phyloP scores from a whole-genome alignment of 2,329 filamentous ascomycete genomes.

The Chaetomium sp. region DNA sequence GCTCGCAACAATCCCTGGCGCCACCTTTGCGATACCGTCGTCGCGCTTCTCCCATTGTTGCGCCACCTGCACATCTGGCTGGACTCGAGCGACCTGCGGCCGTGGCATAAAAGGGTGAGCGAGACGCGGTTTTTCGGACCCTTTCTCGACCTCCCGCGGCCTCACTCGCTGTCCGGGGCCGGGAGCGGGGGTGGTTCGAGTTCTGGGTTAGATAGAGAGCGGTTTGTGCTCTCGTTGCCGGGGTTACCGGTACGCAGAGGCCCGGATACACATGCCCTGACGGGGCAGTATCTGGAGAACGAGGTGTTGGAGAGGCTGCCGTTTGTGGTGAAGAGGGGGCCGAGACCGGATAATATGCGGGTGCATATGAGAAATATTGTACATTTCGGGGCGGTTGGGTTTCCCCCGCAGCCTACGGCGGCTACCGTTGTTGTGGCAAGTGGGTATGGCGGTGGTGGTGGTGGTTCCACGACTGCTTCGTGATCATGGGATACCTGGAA shows the following conservation, averaged over 20 bases:
- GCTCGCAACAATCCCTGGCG: conserved; percentile 25
- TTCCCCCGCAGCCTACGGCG: not conserved
- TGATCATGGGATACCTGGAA: too few species aligned
- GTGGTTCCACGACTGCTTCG: too few species aligned
- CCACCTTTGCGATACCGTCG: conserved; percentile 22
- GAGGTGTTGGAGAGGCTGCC: conserved; percentile 10
- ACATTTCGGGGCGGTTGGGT: not conserved
- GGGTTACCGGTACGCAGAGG: conserved; percentile 13
- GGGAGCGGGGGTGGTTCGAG: too few species aligned
- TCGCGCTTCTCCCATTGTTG: conserved; percentile 20
- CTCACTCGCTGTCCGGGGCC: too few species aligned
- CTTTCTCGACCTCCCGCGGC: conserved; percentile 16
- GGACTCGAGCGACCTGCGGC: conserved; percentile 26
- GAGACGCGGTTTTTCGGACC: conserved; percentile 25
- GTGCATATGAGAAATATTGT: conserved; percentile 16
- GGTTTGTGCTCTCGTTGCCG: conserved; percentile 24
- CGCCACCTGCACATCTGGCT: conserved; percentile 26
- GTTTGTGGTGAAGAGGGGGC: conserved; percentile 21
- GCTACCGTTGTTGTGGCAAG: not conserved
- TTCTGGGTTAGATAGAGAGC: conserved; percentile 2
- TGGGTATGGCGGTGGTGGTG: too few species aligned
- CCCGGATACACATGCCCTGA: conserved; percentile 8
- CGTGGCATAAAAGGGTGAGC: conserved; percentile 27
- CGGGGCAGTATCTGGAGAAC: conserved; percentile 18
- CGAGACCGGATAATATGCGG: conserved; percentile 25